Base-by-base conservation (phyloP, 2,329 filamentous ascomycete genomes). In the Scleromitrula shiraiana region DNA sequence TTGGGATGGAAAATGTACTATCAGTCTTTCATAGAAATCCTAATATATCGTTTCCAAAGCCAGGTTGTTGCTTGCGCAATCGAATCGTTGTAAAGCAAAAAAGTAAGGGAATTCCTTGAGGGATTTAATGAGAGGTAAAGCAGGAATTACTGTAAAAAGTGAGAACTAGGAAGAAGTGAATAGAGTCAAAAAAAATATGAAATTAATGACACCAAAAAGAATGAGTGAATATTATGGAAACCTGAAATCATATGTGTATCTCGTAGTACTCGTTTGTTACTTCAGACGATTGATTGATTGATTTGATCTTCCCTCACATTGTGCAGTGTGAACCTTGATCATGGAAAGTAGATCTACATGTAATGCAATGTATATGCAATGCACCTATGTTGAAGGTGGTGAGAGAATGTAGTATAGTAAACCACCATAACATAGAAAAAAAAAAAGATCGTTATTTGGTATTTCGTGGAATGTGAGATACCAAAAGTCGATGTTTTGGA, bases 321-420 rank as follows among this genome's bases (percentile, higher is more conserved):
- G 35, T 20, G 35, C 35, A 22, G 35, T 20, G 19, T 2, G 29
- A 14, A 14, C 7, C 14, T 32, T 6, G 30, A 33, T 33, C 2
- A 14, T 15, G 7, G n/a, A 10, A 19, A 10, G 17, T 35, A 37
- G 27, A 30, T 47, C 30, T 46, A 23, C 26, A 39, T 39, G 37
- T 22, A 39, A 39, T 39, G 37, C 37, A 26, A 39, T n/a, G 22
- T 26, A 9, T 35, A 37, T 40, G 33, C 46, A 45, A 26, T 32
- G 39, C 9, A 41, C 23, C 3, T n/a, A n/a, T 26, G 24, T 36
- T 17, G 20, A 37, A 23, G 32, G 43, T 43, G 46, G 15, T 45
- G 46, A 23, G 35, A 29, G 41, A 35, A 22, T n/a, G n/a, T n/a
- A n/a, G n/a, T n/a, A n/a, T n/a, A n/a, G n/a, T n/a, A n/a, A n/a